Base-by-base conservation (phyloP, 2,329 filamentous ascomycete genomes). In the Neofusicoccum parvum region DNA sequence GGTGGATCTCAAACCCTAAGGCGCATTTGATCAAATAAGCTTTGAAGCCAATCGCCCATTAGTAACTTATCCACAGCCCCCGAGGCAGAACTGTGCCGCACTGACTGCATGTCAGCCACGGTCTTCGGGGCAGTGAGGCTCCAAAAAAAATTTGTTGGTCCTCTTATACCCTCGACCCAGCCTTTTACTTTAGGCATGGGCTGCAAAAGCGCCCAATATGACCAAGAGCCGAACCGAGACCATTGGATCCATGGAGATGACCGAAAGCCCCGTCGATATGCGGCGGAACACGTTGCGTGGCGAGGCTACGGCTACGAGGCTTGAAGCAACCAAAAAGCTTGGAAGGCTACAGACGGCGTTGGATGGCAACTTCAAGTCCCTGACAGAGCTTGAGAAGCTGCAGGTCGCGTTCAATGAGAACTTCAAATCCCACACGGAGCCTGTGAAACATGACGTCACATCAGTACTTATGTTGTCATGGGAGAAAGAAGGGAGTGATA, bases 381-480 rank as follows among this genome's bases (percentile, higher is more conserved):
- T 20, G 20, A 20, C 20, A 5, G 39, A 39, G 34, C 11, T 27
- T 14, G 9, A 54, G 7, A 54, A 9, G 17, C 17, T 54, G 11
- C 36, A 41, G 10, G 20, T 53, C 7, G 34, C 56, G 1, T 69
- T 69, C 36, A 50, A 67, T 2, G 10, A 48, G 14, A 54, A 65
- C 20, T 65, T 66, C 58, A 58, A 64, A 12, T 46, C 64, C 15
- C 10, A n/a, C 7, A 45, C 54, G 5, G 67, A 64, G 32, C 65
- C 67, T 3, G 65, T 66, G 11, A 58, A 50, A 11, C 59, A 69
- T 23, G 53, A 67, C 27, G 37, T 37, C 3, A 59, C 54, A 1
- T 45, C 54, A 14, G 68, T 67, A 0, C 60, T 69, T 5, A 20
- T 67, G 17, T 60, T 69, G 17, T 69, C 68, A 1, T 69, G 65